A percentile compares a stretch with the other conserved stretches of the same genome.
These are phyloP conservation scores for Lasiodiplodia citricola DNA, from an alignment of 2,329 filamentous ascomycete species.

Conservation along the genomic window DNA sequence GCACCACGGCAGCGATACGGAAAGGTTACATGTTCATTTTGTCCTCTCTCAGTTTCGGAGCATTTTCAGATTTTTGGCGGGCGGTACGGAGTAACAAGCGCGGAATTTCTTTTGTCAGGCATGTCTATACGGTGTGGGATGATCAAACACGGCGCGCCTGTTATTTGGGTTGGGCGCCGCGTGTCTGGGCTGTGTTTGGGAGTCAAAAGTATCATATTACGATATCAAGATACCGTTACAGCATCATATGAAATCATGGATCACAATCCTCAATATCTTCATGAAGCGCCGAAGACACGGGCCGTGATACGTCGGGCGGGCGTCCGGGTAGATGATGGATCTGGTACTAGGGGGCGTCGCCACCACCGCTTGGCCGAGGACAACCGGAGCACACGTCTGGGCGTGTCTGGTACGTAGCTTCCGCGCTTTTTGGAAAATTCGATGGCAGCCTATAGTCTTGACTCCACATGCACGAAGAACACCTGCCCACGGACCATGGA, in stretches of 20 bases:
- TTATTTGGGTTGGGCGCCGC: slow-evolving; percentile 14
- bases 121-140: slow-evolving; percentile 20
- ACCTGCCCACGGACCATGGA: not conserved
- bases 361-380: not conserved
- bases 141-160: slow-evolving; percentile 16
- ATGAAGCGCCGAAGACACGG: not conserved
- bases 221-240: slow-evolving; percentile 25
- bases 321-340: not conserved
- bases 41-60: not conserved
- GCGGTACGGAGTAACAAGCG: slow-evolving; percentile 21
- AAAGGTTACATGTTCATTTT: slow-evolving; percentile 1
- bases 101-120: slow-evolving; percentile 9
- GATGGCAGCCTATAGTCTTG: not conserved
- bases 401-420: not conserved
- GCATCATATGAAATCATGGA: slow-evolving; percentile 24
- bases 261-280: slow-evolving; percentile 5
- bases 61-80: slow-evolving; percentile 18
- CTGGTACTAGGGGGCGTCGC: not conserved
- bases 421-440: not conserved
- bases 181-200: slow-evolving; percentile 18
- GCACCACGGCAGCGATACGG: slow-evolving; percentile 19
- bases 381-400: not conserved
- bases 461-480: not conserved
- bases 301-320: slow-evolving; percentile 6
- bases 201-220: slow-evolving; percentile 24